Evolutionary conservation across 306 rosid genomes (phyloP).

Genomic region (apple (Malus domestica)): DNA sequence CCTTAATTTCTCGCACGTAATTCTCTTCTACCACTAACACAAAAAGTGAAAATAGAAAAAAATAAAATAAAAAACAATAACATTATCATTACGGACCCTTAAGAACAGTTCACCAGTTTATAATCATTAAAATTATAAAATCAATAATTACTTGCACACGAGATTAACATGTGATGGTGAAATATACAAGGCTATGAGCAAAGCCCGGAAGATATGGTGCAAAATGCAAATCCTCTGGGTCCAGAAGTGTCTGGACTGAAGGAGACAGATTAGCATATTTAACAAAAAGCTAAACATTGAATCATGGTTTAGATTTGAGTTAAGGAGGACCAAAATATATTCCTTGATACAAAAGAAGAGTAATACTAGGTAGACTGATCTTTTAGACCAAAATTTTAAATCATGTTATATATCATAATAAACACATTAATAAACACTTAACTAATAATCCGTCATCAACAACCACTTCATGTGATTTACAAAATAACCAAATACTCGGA

Average conservation of each 20-base stretch:
- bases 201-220: slow-evolving; percentile 2
- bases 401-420: too few species aligned
- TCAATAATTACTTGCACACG: not conserved
- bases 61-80: too few species aligned
- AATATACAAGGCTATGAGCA: not conserved
- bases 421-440: too few species aligned
- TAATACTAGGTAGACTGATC: too few species aligned
- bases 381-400: too few species aligned
- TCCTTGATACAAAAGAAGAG: not conserved
- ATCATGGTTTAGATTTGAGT: slow-evolving; percentile 13
- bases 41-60: too few species aligned
- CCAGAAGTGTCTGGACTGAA: slow-evolving; percentile 20
- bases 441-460: too few species aligned
- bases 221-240: not conserved
- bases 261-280: slow-evolving; percentile 15
- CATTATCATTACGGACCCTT: too few species aligned
- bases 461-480: too few species aligned
- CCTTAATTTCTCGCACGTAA: not conserved
- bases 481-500: not conserved
- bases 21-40: not conserved
- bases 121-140: not conserved
- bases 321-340: not conserved
- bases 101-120: not conserved
- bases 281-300: not conserved
- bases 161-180: not conserved